A percentile compares a stretch with the other conserved stretches of the same genome.
Conservation (phyloP, 345 rosid genomes). For the Eucalyptus grandis region DNA sequence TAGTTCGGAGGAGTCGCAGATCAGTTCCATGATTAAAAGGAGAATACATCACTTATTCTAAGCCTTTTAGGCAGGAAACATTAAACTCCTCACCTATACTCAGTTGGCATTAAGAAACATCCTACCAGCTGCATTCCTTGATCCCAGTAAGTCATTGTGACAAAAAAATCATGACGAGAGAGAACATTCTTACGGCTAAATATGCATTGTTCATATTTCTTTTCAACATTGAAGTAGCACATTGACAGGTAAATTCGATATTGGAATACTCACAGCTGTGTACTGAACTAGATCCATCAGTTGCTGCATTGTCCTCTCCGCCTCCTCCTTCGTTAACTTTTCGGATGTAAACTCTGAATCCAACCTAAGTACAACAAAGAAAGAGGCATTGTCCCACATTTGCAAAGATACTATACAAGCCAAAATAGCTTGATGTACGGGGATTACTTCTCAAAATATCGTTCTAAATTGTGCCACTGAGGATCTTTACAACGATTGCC, state of each 20-base stretch:
- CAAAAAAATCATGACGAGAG: background rate
- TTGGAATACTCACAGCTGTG: constrained; percentile 66
- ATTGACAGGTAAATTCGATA: background rate
- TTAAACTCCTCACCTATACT: background rate
- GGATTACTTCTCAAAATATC: constrained; percentile 82
- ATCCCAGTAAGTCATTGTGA: background rate
- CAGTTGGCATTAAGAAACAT: background rate
- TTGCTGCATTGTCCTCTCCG: constrained; percentile 57
- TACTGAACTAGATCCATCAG: constrained; percentile 70
- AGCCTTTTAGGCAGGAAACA: background rate
- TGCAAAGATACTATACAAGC: background rate
- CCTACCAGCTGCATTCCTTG: background rate
- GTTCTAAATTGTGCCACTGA: constrained; percentile 93
- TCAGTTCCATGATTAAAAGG: background rate
- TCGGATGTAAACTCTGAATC: constrained; percentile 65
- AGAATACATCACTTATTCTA: background rate
- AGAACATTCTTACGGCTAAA: background rate
- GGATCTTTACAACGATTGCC: constrained; percentile 99
- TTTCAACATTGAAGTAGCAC: background rate
- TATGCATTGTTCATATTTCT: background rate
- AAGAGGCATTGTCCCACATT: background rate
- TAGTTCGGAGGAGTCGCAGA: background rate
- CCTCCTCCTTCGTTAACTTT: constrained; percentile 73
- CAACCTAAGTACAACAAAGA: constrained; percentile 37
- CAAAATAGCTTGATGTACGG: constrained; percentile 1